A percentile compares a stretch with the other conserved stretches of the same genome.
Conservation (phyloP, 2,329 filamentous ascomycete species). For the Diaporthe longicolla region DNA sequence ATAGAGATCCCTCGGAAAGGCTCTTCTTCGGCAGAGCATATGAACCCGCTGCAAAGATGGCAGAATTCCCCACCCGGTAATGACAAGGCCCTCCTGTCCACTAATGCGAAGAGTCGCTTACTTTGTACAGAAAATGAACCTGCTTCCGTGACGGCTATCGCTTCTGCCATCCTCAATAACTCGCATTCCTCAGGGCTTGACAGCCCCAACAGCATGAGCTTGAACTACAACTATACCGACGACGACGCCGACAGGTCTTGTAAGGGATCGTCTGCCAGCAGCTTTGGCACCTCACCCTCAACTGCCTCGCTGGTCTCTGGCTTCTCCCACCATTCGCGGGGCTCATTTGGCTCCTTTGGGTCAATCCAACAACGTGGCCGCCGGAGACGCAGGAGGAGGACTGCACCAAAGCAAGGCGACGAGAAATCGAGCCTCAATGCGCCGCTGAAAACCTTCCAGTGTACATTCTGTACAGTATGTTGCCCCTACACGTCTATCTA, state of each 20-base stretch:
- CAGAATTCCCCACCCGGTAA: conserved; percentile 66
- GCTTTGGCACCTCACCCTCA: conserved; percentile 72
- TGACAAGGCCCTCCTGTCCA: not conserved
- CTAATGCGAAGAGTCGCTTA: not conserved
- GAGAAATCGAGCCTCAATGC: conserved; percentile 55
- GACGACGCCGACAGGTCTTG: conserved; percentile 72
- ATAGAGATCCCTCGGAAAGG: conserved; percentile 80
- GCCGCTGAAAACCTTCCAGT: conserved; percentile 72
- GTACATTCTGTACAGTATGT: conserved; percentile 73
- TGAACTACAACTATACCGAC: conserved; percentile 66
- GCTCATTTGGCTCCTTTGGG: conserved; percentile 67
- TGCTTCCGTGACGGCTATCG: conserved; percentile 71
- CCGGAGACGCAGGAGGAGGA: conserved; percentile 65
- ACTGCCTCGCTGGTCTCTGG: conserved; percentile 71
- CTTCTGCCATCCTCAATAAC: conserved; percentile 63
- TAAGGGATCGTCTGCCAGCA: conserved; percentile 72
- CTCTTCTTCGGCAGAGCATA: conserved; percentile 67
- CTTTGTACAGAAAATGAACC: conserved; percentile 65
- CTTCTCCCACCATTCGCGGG: conserved; percentile 70
- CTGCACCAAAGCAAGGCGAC: conserved; percentile 54
- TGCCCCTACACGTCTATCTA: not conserved
- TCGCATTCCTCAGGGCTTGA: conserved; percentile 68
- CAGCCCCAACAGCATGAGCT: conserved; percentile 65
- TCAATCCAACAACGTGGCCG: conserved; percentile 61
- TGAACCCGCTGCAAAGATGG: conserved; percentile 73